A percentile compares a stretch with the other conserved stretches of the same genome.
phyloP scores from a whole-genome alignment of 2,329 filamentous ascomycete genomes.

The Penicillium sp. region DNA sequence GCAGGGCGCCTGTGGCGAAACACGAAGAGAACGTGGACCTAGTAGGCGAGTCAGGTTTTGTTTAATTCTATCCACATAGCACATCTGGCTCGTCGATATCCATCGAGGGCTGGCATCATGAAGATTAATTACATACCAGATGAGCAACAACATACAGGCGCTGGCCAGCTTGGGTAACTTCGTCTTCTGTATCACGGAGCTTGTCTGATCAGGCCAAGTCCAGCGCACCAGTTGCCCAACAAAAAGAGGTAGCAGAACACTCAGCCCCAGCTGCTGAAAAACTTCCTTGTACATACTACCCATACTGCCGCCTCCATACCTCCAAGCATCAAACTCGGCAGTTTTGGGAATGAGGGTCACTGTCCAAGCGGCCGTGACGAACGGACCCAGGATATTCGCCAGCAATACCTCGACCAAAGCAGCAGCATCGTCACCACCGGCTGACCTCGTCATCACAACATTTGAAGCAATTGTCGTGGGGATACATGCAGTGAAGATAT shows the following conservation, averaged over 20 bases:
- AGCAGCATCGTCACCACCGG: constrained; percentile 69
- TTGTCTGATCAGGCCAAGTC: constrained; percentile 53
- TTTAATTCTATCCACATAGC: no score
- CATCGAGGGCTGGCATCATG: no score
- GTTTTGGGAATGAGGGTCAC: constrained; percentile 57
- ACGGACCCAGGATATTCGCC: constrained; percentile 70
- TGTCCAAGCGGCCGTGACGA: constrained; percentile 68
- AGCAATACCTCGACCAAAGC: constrained; percentile 71
- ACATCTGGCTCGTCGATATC: no score
- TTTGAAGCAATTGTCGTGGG: constrained; percentile 76
- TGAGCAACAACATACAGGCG: constrained; percentile 53
- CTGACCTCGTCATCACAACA: constrained; percentile 72
- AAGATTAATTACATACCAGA: constrained; percentile 58
- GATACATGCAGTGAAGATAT: constrained; percentile 69
- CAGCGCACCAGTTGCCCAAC: constrained; percentile 65
- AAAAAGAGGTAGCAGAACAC: constrained; percentile 66
- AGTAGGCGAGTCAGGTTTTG: constrained; percentile 59
- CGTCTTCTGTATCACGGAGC: constrained; percentile 55
- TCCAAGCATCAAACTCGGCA: constrained; percentile 39
- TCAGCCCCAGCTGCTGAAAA: constrained; percentile 70
- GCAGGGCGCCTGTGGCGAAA: constrained; percentile 67
- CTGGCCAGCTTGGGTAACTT: constrained; percentile 53
- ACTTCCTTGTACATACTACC: constrained; percentile 67
- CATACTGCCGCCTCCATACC: constrained; percentile 57
- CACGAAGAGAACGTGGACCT: constrained; percentile 47